Evolutionary conservation across 78 protist species (phyloP).

Genomic region (Carpediemonas membranifera): DNA sequence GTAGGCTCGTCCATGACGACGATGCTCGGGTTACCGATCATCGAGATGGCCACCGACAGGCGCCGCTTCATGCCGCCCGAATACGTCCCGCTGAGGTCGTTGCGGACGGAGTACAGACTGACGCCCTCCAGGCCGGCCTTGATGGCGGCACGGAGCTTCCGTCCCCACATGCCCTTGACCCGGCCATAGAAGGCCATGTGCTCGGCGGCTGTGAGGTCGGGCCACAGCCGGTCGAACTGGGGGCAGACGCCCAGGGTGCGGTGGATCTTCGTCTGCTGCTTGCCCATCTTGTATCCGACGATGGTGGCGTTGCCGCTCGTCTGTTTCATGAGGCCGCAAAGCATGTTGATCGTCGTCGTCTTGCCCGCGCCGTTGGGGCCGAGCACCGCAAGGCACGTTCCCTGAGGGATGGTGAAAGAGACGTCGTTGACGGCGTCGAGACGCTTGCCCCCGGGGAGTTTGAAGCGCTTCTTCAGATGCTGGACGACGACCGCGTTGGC

Average conservation of each 20-base stretch:
- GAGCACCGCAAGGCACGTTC: background rate
- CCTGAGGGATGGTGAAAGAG: background rate
- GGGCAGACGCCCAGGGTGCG: constrained; percentile 52
- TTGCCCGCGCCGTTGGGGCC: background rate
- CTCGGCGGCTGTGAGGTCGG: constrained; percentile 46
- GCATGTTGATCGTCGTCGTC: background rate
- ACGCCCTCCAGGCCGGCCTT: no score
- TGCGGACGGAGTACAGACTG: no score
- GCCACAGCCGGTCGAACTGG: constrained; percentile 49
- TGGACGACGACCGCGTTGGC: no score
- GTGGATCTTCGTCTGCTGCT: constrained; percentile 3
- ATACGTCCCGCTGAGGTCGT: background rate
- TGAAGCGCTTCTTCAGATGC: no score
- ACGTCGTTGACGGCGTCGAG: background rate
- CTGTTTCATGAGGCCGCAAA: background rate
- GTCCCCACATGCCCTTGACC: constrained; percentile 17
- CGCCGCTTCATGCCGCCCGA: background rate
- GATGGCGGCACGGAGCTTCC: no score
- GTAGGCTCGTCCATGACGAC: background rate
- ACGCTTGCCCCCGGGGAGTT: background rate
- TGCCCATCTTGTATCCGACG: background rate
- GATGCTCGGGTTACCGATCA: background rate
- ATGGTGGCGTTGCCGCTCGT: background rate
- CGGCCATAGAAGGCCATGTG: constrained; percentile 61
- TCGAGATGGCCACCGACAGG: background rate